Conservation (phyloP, 306 rosid species). For the Cucumis sativus region DNA sequence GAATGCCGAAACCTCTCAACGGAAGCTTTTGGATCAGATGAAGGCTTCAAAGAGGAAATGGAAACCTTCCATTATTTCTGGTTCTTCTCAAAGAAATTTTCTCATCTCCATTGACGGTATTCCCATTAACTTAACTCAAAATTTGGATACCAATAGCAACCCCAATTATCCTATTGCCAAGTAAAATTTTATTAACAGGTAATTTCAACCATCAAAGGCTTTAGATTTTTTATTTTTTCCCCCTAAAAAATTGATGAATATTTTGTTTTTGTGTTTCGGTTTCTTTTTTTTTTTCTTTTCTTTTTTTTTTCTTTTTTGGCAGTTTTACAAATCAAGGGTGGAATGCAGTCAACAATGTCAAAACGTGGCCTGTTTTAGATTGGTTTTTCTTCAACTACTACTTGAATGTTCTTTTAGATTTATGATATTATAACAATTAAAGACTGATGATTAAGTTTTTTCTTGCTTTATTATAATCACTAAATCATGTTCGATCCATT, state of each 20-base stretch:
- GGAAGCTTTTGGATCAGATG: slow-evolving; percentile 5
- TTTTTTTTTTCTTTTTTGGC: neutral
- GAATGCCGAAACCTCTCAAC: neutral
- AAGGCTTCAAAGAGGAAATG: slow-evolving; percentile 4
- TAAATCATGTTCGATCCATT: neutral
- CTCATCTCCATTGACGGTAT: slow-evolving; percentile 26
- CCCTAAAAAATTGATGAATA: neutral
- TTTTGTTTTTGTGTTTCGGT: neutral
- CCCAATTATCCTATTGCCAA: neutral
- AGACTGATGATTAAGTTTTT: neutral
- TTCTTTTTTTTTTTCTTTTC: neutral
- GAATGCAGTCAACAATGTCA: neutral
- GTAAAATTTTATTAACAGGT: neutral
- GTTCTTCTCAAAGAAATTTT: slow-evolving; percentile 4
- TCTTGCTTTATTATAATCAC: neutral
- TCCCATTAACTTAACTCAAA: slow-evolving; percentile 39
- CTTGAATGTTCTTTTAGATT: neutral
- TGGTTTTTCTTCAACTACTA: neutral
- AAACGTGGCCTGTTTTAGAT: neutral
- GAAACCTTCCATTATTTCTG: slow-evolving; percentile 1
- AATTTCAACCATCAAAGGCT: neutral
- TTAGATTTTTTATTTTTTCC: neutral
- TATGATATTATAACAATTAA: neutral
- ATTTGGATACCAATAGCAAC: slow-evolving; percentile 40
- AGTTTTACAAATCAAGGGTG: neutral